These are phyloP conservation scores for Starmerella bombicola DNA, from an alignment of 805 yeast species.

Conservation along the genomic window DNA sequence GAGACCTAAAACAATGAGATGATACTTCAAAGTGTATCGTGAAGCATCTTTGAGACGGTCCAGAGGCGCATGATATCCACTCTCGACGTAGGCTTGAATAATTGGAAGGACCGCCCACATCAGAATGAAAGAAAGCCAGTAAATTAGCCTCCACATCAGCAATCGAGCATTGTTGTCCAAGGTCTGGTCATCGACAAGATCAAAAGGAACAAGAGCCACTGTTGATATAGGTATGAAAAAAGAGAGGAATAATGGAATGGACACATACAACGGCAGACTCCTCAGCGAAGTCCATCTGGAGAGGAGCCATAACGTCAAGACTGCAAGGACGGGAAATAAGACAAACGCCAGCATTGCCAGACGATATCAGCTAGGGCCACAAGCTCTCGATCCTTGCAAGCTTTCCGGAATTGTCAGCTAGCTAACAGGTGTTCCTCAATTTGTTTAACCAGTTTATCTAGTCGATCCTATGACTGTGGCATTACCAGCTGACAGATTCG, in stretches of 20 bases:
- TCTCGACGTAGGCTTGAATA: slow-evolving; percentile 57
- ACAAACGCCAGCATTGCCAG: slow-evolving; percentile 17
- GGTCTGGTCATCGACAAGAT: slow-evolving; percentile 42
- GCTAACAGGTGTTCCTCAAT: too few relatives aligned
- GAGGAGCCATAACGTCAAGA: slow-evolving; percentile 16
- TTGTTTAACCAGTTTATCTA: too few relatives aligned
- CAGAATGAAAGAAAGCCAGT: slow-evolving; percentile 68
- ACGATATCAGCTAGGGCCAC: too few relatives aligned
- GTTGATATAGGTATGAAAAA: slow-evolving; percentile 66
- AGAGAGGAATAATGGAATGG: slow-evolving; percentile 27
- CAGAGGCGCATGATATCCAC: slow-evolving; percentile 47
- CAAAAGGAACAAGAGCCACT: slow-evolving; percentile 61
- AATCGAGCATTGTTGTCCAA: slow-evolving; percentile 39
- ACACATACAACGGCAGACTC: slow-evolving; percentile 18
- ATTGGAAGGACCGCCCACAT: slow-evolving; percentile 70
- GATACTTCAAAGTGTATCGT: slow-evolving; percentile 46
- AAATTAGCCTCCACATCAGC: slow-evolving; percentile 58
- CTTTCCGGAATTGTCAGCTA: too few relatives aligned
- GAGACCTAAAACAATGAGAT: slow-evolving; percentile 41
- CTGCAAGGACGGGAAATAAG: slow-evolving; percentile 18
- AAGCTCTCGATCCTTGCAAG: too few relatives aligned
- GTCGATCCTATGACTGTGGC: too few relatives aligned
- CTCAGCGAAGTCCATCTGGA: slow-evolving; percentile 18
- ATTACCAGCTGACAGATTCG: too few relatives aligned
- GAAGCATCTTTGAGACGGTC: slow-evolving; percentile 46